Evolutionary conservation across 305 asterid species (phyloP).

Genomic region (Stenogyne calaminthoides): DNA sequence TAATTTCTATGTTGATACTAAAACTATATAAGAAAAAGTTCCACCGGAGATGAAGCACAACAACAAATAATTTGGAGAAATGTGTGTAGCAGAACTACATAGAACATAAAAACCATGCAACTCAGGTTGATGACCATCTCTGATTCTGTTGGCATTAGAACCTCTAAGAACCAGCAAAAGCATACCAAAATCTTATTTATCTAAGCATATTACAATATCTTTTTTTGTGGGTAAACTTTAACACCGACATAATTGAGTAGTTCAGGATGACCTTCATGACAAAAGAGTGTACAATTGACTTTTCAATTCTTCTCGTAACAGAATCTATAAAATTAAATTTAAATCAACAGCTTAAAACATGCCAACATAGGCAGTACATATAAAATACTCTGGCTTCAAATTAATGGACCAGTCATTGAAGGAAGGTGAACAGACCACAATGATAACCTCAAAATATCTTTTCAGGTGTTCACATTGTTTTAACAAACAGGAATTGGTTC

Average conservation of each 20-base stretch:
- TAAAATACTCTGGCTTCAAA: neutral
- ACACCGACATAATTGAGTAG: neutral
- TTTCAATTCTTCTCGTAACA: neutral
- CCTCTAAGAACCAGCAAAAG: slow-evolving; percentile 8
- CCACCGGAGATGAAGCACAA: too few species aligned
- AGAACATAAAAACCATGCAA: slow-evolving; percentile 9
- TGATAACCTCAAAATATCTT: neutral
- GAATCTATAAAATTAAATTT: neutral
- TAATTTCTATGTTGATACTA: neutral
- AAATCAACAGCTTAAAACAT: neutral
- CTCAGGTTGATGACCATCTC: neutral
- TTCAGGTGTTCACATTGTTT: neutral
- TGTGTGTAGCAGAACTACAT: neutral
- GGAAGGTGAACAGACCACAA: too few species aligned
- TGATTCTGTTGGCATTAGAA: neutral
- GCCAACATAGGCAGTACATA: neutral
- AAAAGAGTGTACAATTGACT: neutral
- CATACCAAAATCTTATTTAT: neutral
- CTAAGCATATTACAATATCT: neutral
- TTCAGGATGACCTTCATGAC: neutral
- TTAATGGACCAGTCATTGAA: too few species aligned
- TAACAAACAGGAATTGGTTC: neutral
- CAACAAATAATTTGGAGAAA: neutral
- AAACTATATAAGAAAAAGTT: too few species aligned
- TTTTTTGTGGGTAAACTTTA: neutral